Evolutionary conservation across 306 rosid species (phyloP).

Genomic region (Lablab purpureus): DNA sequence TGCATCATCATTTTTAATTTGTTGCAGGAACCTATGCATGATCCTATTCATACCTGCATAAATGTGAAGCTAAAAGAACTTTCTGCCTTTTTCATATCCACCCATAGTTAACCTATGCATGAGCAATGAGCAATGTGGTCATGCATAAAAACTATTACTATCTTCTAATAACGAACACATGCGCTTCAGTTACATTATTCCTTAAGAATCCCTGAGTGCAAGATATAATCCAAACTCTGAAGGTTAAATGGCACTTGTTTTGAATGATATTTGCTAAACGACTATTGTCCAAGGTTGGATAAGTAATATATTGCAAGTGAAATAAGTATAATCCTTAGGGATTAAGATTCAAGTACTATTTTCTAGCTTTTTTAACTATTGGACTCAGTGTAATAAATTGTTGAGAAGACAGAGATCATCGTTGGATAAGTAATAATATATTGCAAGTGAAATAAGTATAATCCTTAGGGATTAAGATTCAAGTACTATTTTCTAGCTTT

Average conservation of each 20-base stretch:
- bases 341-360: not conserved
- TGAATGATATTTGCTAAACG: not conserved
- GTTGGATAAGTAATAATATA: not conserved
- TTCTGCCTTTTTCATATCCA: slow-evolving; percentile 10
- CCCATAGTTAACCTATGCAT: slow-evolving; percentile 1
- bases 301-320: not conserved
- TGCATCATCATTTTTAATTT: slow-evolving; percentile 8
- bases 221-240: slow-evolving; percentile 31
- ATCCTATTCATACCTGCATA: slow-evolving; percentile 15
- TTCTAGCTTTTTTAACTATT: not conserved
- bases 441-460: not conserved
- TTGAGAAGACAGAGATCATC: too few species aligned
- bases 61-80: not conserved
- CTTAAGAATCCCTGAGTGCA: not conserved
- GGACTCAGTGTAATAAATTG: not conserved
- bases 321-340: not conserved
- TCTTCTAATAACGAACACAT: not conserved
- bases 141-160: not conserved
- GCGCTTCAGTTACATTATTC: not conserved
- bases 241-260: slow-evolving; percentile 24
- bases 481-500: not conserved
- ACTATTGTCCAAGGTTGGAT: not conserved
- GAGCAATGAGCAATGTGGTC: slow-evolving; percentile 4
- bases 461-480: not conserved
- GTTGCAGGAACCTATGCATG: slow-evolving; percentile 33